Conservation (phyloP, 257 asterid genomes). For the Paulownia fortunei region DNA sequence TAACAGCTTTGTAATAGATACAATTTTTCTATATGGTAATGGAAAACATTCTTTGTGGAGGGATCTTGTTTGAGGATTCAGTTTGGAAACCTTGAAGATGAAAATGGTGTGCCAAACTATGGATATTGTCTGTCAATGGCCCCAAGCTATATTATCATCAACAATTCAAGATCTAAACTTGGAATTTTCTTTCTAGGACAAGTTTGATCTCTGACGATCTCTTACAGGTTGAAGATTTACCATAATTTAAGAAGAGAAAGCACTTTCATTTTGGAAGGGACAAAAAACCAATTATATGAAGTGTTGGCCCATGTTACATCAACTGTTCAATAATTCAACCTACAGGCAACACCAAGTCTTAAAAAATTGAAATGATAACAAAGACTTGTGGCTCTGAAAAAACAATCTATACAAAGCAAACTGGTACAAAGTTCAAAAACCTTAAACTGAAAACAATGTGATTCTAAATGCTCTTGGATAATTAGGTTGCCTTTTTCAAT, state of each 20-base stretch:
- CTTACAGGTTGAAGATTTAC: slow-evolving; percentile 3
- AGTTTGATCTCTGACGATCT: neutral
- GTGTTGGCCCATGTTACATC: slow-evolving; percentile 37
- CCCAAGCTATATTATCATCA: too few species aligned
- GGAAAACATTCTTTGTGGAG: slow-evolving; percentile 32
- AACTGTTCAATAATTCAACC: slow-evolving; percentile 24
- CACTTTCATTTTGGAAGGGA: slow-evolving; percentile 10
- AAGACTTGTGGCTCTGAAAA: neutral
- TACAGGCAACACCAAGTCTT: neutral
- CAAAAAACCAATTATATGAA: slow-evolving; percentile 26
- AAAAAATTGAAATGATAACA: slow-evolving; percentile 12
- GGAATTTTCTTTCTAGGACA: neutral
- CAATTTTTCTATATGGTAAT: slow-evolving; percentile 19
- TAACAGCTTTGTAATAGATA: slow-evolving; percentile 29
- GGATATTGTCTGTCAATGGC: too few species aligned
- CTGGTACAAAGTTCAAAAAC: neutral
- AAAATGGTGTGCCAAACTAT: too few species aligned
- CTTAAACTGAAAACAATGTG: neutral
- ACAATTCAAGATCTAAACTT: neutral
- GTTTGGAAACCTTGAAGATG: too few species aligned
- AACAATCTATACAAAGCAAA: neutral
- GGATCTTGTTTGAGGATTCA: neutral
- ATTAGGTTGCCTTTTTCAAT: neutral
- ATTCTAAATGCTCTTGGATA: too few species aligned
- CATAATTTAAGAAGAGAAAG: neutral